Evolutionary conservation across 2,329 filamentous ascomycete genomes (phyloP).

Genomic region (Cercospora canescens): DNA sequence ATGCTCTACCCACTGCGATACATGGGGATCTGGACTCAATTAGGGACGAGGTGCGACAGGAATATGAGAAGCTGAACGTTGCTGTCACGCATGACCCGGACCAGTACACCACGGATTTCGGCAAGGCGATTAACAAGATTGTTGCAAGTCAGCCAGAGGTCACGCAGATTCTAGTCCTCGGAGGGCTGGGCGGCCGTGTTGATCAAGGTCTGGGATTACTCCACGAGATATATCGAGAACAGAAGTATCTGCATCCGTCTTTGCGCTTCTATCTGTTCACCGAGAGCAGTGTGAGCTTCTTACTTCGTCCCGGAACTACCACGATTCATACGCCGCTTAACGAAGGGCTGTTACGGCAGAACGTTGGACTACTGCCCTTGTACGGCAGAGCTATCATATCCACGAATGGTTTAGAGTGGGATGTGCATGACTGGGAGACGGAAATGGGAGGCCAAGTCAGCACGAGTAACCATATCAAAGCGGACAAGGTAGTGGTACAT

Average conservation of each 20-base stretch:
- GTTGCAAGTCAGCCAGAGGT: constrained; percentile 39
- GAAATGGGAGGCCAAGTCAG: constrained; percentile 51
- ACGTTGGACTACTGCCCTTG: constrained; percentile 84
- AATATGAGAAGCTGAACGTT: constrained; percentile 64
- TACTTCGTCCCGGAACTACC: constrained; percentile 71
- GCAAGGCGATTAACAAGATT: constrained; percentile 70
- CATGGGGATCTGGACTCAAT: constrained; percentile 93
- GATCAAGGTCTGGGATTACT: constrained; percentile 90
- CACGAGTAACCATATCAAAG: constrained; percentile 51
- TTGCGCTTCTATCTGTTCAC: constrained; percentile 72
- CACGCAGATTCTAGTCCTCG: constrained; percentile 68
- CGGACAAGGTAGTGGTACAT: constrained; percentile 41
- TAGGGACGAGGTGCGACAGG: constrained; percentile 58
- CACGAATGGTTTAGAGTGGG: constrained; percentile 84
- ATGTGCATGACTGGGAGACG: constrained; percentile 77
- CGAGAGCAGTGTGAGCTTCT: constrained; percentile 76
- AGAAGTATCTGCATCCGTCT: constrained; percentile 42
- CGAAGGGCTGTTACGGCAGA: constrained; percentile 63
- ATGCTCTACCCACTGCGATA: constrained; percentile 58
- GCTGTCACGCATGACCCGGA: constrained; percentile 70
- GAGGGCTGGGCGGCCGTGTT: constrained; percentile 83
- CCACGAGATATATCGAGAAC: constrained; percentile 71
- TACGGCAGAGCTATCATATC: constrained; percentile 76
- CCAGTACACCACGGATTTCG: constrained; percentile 88
- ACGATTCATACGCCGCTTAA: constrained; percentile 62